Base-by-base conservation (phyloP, 176 grass and related monocot genomes). In the Poa pratensis region DNA sequence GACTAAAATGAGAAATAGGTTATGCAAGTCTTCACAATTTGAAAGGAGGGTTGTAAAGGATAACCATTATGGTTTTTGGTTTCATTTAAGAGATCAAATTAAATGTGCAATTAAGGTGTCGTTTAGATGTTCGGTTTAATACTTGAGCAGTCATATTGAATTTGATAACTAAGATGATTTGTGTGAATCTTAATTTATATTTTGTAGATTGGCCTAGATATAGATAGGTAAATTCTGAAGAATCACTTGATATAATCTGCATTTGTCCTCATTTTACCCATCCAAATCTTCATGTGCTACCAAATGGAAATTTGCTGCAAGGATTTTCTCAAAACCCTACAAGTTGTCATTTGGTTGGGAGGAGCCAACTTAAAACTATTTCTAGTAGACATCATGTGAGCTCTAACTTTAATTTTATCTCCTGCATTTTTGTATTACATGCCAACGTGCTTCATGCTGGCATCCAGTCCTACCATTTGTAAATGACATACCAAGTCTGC, bases 191-290 rank as follows among this genome's bases (percentile, higher is more conserved):
- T 11, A 74, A 10, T 7, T 28, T 11, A n/a, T 50, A 73, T 23
- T 73, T 2, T 4, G 23, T 51, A 51, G 46, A 74, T 50, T 50
- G 23, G 14, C 49, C 46, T 73, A 16, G 45, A 51, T 50, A 50
- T 73, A 46, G 69, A 48, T 73, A 27, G 70, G 48, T 28, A 27
- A 49, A 17, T 73, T 73, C 22, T 0, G 6, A 49, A 54, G 58
- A 83, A 71, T 43, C 58, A 18, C 59, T 70, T 77, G 75, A 16
- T 54, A 53, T 78, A 54, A 43, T 54, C 32, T 55, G 10, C 67
- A 26, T 60, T 66, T 74, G 10, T 55, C 9, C 24, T 84, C 32
- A 20, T 65, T 52, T 0, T 80, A 23, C 48, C 50, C 50, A 16
- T 57, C 73, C 7, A 30, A 58, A 66, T 79, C 6, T 14, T 68